Evolutionary conservation across 805 yeast species (phyloP).

Genomic region (Candida boidinii): DNA sequence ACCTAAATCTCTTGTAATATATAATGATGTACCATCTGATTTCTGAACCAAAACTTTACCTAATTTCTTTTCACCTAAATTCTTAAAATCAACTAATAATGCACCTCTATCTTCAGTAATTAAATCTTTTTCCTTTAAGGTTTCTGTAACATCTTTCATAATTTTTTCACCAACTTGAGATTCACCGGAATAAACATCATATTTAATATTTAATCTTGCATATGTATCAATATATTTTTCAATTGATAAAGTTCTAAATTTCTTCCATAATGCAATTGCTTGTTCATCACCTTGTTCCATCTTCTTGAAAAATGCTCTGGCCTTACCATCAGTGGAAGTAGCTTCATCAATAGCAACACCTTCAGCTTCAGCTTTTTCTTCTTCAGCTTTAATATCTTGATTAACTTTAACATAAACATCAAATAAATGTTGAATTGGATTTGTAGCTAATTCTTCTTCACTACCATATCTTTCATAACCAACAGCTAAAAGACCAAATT

Average conservation of each 20-base stretch:
- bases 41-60: conserved; percentile 92
- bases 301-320: conserved; percentile 76
- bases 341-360: conserved; percentile 39
- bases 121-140: conserved; percentile 59
- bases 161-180: conserved; percentile 76
- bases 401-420: conserved; percentile 88
- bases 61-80: conserved; percentile 72
- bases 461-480: conserved; percentile 84
- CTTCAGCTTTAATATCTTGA: conserved; percentile 61
- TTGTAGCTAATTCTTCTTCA: conserved; percentile 57
- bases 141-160: conserved; percentile 57
- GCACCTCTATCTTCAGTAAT: conserved; percentile 90
- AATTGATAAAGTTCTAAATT: conserved; percentile 87
- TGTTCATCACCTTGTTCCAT: conserved; percentile 92
- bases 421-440: conserved; percentile 92
- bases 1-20: conserved; percentile 93
- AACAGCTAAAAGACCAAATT: conserved; percentile 91
- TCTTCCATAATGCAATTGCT: conserved; percentile 72
- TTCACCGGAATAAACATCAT: conserved; percentile 90
- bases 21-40: conserved; percentile 91
- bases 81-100: conserved; percentile 72
- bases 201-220: conserved; percentile 82
- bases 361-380: conserved; percentile 41
- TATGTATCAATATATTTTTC: conserved; percentile 80
- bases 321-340: conserved; percentile 64